Percentiles rank a stretch among this genome's conserved stretches.
These are phyloP conservation scores for Omphalotus olearius DNA, from an alignment of 1,284 basidiomycete species.

Conservation along the genomic window DNA sequence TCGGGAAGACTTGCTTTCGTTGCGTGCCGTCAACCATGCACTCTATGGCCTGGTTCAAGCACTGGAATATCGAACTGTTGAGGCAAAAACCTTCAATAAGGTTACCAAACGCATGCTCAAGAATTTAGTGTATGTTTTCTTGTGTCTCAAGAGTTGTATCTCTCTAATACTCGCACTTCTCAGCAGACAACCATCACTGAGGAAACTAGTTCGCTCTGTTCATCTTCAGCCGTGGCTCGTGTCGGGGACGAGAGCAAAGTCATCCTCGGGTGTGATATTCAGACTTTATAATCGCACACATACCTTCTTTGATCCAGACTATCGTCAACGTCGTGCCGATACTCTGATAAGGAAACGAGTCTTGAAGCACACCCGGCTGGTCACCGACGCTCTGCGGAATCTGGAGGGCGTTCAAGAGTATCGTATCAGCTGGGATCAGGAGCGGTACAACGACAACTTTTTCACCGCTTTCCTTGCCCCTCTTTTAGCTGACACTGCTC, in stretches of 20 bases:
- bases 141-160: neutral
- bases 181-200: conserved; percentile 10
- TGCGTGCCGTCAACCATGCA: conserved; percentile 26
- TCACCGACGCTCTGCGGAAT: conserved; percentile 26
- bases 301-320: conserved; percentile 26
- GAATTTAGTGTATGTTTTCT: conserved; percentile 25
- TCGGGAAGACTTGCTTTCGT: conserved; percentile 17
- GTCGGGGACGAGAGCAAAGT: conserved; percentile 16
- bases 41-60: conserved; percentile 26
- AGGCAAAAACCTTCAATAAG: conserved; percentile 25
- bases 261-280: too few relatives aligned
- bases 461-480: conserved; percentile 31
- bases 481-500: conserved; percentile 21
- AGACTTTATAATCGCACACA: conserved; percentile 20
- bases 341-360: conserved; percentile 27
- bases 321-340: conserved; percentile 23
- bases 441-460: conserved; percentile 28
- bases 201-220: conserved; percentile 27
- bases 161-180: too few relatives aligned
- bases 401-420: conserved; percentile 31
- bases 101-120: conserved; percentile 27
- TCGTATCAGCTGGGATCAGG: conserved; percentile 32
- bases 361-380: conserved; percentile 27
- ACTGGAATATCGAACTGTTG: conserved; percentile 24
- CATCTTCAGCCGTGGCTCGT: conserved; percentile 35